Evolutionary conservation across 148 eudicot genomes (phyloP).

Genomic region (Vaccinium vitisidaea): DNA sequence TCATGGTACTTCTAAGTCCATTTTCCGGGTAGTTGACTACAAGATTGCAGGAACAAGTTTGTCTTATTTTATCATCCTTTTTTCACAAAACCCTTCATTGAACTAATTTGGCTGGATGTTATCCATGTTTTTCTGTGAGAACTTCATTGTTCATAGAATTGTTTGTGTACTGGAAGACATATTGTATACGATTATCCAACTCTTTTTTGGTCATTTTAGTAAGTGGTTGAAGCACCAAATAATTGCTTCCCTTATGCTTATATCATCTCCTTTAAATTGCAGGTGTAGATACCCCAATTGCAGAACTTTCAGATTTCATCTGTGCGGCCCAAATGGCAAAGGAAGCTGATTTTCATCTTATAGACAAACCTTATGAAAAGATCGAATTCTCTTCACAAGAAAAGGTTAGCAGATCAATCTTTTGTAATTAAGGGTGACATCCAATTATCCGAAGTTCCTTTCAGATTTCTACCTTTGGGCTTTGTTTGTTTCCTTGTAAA

Average conservation of each 20-base stretch:
- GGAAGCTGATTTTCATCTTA: constrained; percentile 37
- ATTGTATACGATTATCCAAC: not conserved
- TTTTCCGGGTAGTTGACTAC: not conserved
- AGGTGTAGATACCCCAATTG: constrained; percentile 64
- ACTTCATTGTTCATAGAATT: not conserved
- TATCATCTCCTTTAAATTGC: constrained; percentile 8
- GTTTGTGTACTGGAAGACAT: not conserved
- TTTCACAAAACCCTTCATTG: not conserved
- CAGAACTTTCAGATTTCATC: constrained; percentile 58
- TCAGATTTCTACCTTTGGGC: not conserved
- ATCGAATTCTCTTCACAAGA: not conserved
- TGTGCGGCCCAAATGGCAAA: constrained; percentile 71
- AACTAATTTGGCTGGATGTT: not conserved
- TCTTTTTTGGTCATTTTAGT: not conserved
- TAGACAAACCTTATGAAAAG: constrained; percentile 25
- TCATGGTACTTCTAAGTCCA: not conserved
- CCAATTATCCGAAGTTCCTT: not conserved
- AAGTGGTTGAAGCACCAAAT: not conserved
- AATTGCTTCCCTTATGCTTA: not conserved
- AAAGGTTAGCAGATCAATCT: not conserved
- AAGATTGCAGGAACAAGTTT: not conserved
- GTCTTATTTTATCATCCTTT: not conserved
- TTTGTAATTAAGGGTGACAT: not conserved
- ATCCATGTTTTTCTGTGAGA: not conserved
- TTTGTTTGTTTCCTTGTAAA: not conserved